These are phyloP conservation scores for Kandelia obovata DNA, from an alignment of 345 rosid species.

Conservation along the genomic window DNA sequence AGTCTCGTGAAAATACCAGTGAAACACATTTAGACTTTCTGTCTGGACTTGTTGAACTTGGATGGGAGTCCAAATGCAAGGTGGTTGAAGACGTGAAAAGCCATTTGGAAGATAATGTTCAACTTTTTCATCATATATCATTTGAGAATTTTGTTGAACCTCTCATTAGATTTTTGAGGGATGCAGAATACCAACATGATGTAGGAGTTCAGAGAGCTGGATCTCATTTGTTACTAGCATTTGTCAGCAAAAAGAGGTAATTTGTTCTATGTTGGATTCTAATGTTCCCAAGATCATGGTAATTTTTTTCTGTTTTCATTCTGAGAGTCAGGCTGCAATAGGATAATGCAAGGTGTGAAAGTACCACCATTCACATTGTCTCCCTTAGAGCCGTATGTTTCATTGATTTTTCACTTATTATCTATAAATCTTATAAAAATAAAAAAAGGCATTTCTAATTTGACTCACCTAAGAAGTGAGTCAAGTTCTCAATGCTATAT, in stretches of 20 bases:
- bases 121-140: constrained; percentile 39
- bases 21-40: constrained; percentile 37
- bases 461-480: no score
- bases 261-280: not conserved
- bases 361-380: no score
- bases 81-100: constrained; percentile 47
- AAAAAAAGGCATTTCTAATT: no score
- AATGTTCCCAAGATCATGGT: no score
- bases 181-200: constrained; percentile 45
- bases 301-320: no score
- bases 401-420: not conserved
- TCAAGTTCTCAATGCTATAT: no score
- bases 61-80: constrained; percentile 57
- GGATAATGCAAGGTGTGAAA: no score
- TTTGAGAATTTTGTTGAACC: constrained; percentile 48
- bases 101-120: constrained; percentile 33
- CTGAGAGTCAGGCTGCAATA: no score
- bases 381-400: not conserved
- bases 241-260: constrained; percentile 51
- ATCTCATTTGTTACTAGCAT: constrained; percentile 44
- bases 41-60: constrained; percentile 42
- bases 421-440: no score
- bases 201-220: constrained; percentile 47
- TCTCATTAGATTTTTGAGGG: constrained; percentile 47
- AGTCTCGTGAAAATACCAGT: constrained; percentile 18